Evolutionary conservation across 495 filamentous ascomycete species (phyloP).

Genomic region (Choiromyces venosus): DNA sequence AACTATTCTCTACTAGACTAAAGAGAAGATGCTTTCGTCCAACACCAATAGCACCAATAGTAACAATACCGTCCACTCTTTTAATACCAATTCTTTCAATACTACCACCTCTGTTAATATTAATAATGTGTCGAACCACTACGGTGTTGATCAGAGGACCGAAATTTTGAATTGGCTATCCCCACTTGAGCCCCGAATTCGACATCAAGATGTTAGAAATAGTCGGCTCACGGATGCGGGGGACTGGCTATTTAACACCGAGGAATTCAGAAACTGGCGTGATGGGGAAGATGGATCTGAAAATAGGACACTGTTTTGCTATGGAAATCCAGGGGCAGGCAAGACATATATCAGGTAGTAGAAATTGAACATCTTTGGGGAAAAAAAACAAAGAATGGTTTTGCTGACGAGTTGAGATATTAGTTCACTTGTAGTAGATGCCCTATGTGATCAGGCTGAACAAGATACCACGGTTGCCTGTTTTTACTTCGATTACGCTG

Average conservation of each 20-base stretch:
- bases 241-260: neutral
- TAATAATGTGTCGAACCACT: neutral
- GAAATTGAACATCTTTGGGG: neutral
- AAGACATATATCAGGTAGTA: neutral
- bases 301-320: neutral
- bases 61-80: neutral
- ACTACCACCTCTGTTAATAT: neutral
- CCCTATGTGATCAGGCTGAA: neutral
- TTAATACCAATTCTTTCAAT: neutral
- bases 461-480: neutral
- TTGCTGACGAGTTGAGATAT: neutral
- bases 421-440: neutral
- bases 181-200: neutral
- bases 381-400: neutral
- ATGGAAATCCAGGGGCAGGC: neutral
- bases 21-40: neutral
- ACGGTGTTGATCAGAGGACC: neutral
- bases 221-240: neutral
- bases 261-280: neutral
- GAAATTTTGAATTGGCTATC: neutral
- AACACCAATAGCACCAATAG: neutral
- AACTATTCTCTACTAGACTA: neutral
- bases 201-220: neutral
- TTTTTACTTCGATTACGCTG: neutral
- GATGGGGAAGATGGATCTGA: neutral